Evolutionary conservation across 2,329 filamentous ascomycete genomes (phyloP).

Genomic region (Scleromitrula shiraiana): DNA sequence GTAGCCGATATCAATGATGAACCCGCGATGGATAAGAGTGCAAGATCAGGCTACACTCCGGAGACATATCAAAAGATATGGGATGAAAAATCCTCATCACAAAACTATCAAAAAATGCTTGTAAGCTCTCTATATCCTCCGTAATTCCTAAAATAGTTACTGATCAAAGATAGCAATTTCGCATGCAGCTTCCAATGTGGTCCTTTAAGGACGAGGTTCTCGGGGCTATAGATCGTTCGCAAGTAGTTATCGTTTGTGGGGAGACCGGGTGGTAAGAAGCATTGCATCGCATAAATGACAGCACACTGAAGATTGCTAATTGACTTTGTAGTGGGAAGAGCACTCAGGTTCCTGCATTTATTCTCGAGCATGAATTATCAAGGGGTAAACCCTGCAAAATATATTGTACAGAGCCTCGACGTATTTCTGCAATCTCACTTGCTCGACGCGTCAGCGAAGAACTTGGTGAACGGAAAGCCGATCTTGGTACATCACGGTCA

Average conservation of each 20-base stretch:
- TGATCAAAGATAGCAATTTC: constrained; percentile 38
- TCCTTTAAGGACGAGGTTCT: constrained; percentile 73
- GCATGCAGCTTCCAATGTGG: constrained; percentile 85
- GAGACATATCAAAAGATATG: constrained; percentile 49
- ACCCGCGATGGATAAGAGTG: constrained; percentile 30
- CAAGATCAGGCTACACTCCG: constrained; percentile 17
- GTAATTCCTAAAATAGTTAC: constrained; percentile 20
- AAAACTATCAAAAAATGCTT: constrained; percentile 72
- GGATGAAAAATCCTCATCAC: constrained; percentile 47
- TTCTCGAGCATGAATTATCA: constrained; percentile 80
- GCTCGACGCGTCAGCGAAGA: constrained; percentile 92
- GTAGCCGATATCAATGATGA: constrained; percentile 43
- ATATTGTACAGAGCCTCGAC: constrained; percentile 88
- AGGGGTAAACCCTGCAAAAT: constrained; percentile 80
- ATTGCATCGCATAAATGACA: no score
- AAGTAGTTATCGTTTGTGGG: constrained; percentile 88
- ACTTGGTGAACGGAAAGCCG: constrained; percentile 73
- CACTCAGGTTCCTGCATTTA: constrained; percentile 91
- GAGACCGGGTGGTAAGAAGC: constrained; percentile 81
- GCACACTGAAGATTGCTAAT: no score
- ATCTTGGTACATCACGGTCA: constrained; percentile 74
- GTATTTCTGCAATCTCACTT: constrained; percentile 93
- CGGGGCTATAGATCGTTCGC: constrained; percentile 66
- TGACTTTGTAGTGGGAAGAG: constrained; percentile 66
- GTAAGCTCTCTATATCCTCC: constrained; percentile 31